Base-by-base conservation (phyloP, 768 basidiomycete genomes). In the Boletus reticulatus region DNA sequence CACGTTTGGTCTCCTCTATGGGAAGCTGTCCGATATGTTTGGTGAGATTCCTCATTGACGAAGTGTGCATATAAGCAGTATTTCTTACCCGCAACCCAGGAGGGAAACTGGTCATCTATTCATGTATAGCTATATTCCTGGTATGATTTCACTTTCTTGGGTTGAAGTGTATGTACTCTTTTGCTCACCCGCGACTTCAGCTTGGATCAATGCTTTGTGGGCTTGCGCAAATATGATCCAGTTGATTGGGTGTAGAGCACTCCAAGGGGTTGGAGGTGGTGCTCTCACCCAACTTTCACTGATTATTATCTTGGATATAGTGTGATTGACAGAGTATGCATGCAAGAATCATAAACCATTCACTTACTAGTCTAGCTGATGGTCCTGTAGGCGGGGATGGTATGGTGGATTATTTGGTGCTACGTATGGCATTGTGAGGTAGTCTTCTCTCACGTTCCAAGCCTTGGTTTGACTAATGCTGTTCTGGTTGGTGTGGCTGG, bases 231-330 rank as follows among this genome's bases (percentile, higher is more conserved):
- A 55, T 55, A 87, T 92, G 82, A 79, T 76, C 8, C 89, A 88
- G 91, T 73, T 94, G 11, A 83, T 91, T 38, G 76, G 86, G 0
- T 82, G 80, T 46, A 82, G 92, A 58, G 92, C 89, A 2, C 75
- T 94, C 1, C 92, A 93, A 68, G 90, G 92, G 11, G 82, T 92
- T 31, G 92, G 91, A 12, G 89, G 88, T 16, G 89, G 89, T 5
- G 90, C 88, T 4, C 82, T 90, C 50, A 75, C 88, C 10, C 88
- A 89, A 63, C 74, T 92, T 60, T 84, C 87, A 1, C 81, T 86
- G 50, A 92, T 92, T 63, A 87, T 81, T 1, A 84, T 92, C 42
- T 84, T 87, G 42, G 93, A 94, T 67, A 92, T 94, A 39, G 88
- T 93, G 1, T 83, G 91, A 0, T 73, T 95, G 42, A 75, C 84